Percentiles rank a stretch among this genome's conserved stretches.
Evolutionary conservation across 2,329 filamentous ascomycete genomes (phyloP).

Genomic region (Alternaria alternata): DNA sequence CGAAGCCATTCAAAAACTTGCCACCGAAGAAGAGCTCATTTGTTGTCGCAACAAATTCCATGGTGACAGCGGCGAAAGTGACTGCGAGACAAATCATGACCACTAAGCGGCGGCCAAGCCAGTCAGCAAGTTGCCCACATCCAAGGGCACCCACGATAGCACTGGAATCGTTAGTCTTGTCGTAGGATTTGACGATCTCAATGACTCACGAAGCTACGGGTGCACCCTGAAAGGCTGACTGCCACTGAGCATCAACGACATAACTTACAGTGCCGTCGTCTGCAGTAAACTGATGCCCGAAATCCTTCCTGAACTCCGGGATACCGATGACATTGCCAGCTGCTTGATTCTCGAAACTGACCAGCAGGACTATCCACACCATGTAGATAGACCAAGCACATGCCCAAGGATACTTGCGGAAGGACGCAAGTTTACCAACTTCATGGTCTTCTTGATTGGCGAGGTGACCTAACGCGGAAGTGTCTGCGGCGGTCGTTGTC

Average conservation of each 20-base stretch:
- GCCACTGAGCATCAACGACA: slow-evolving; percentile 56
- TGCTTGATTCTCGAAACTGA: slow-evolving; percentile 55
- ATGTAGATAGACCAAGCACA: slow-evolving; percentile 52
- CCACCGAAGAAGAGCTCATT: slow-evolving; percentile 55
- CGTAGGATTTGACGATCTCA: neutral
- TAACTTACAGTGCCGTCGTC: slow-evolving; percentile 45
- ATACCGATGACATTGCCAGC: slow-evolving; percentile 54
- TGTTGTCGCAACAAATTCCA: slow-evolving; percentile 54
- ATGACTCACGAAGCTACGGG: slow-evolving; percentile 51
- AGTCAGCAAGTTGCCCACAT: slow-evolving; percentile 49
- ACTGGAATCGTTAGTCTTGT: slow-evolving; percentile 5
- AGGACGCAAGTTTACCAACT: slow-evolving; percentile 32
- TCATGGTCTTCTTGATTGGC: slow-evolving; percentile 33
- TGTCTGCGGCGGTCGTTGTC: slow-evolving; percentile 9
- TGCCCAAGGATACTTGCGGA: slow-evolving; percentile 39
- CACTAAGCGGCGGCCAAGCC: slow-evolving; percentile 45
- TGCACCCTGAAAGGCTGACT: slow-evolving; percentile 55
- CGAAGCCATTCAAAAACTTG: slow-evolving; percentile 56
- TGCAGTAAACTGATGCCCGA: slow-evolving; percentile 45
- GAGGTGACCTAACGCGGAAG: slow-evolving; percentile 26
- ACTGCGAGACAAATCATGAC: slow-evolving; percentile 50
- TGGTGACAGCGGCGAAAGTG: slow-evolving; percentile 51
- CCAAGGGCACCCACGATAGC: slow-evolving; percentile 45
- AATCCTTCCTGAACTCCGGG: slow-evolving; percentile 58
- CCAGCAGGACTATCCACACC: slow-evolving; percentile 52